Conservation (phyloP, 2,329 filamentous ascomycete genomes). For the Verticillium nubilum region DNA sequence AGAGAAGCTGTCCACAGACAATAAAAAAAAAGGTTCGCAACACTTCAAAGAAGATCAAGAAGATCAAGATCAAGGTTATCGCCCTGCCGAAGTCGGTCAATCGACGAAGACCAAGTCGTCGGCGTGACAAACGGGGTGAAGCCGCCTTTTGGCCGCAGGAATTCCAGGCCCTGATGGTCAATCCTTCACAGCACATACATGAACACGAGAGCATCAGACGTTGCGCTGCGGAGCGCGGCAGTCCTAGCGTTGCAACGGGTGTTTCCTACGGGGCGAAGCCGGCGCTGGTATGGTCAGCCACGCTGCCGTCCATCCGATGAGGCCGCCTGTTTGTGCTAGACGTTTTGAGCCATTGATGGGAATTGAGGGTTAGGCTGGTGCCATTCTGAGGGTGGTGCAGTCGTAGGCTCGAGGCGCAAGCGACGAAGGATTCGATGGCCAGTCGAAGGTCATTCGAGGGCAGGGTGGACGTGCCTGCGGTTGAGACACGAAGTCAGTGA, state of each 20-base stretch:
- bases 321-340: background rate
- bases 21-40: background rate
- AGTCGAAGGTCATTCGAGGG: too few relatives aligned
- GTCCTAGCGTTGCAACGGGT: background rate
- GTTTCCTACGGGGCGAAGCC: background rate
- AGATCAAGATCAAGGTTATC: background rate
- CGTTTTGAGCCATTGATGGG: background rate
- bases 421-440: background rate
- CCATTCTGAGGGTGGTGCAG: background rate
- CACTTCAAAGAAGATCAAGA: background rate
- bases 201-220: background rate
- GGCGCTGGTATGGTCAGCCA: background rate
- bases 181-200: background rate
- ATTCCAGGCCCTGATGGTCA: background rate
- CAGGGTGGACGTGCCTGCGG: too few relatives aligned
- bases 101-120: background rate
- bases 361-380: background rate
- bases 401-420: background rate
- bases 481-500: too few relatives aligned
- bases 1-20: background rate
- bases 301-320: background rate
- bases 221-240: background rate
- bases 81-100: background rate
- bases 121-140: background rate
- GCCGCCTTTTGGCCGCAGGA: background rate